A percentile compares a stretch with the other conserved stretches of the same genome.
Evolutionary conservation across 352 stramenopile genomes (phyloP).

Genomic region (Albugo candida): DNA sequence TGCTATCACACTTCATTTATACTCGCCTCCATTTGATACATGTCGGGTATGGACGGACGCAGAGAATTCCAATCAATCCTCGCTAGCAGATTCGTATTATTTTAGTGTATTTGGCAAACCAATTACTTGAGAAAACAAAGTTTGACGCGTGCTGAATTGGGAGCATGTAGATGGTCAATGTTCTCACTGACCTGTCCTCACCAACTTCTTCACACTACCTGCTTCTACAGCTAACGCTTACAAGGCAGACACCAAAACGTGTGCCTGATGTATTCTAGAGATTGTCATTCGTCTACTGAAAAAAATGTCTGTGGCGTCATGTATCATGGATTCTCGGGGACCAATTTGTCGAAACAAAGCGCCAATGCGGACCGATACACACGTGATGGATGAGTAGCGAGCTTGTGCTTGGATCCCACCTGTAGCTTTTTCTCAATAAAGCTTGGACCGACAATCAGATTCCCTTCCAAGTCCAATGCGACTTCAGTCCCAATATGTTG

Average conservation of each 20-base stretch:
- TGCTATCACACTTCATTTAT: slow-evolving; percentile 87
- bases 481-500: slow-evolving; percentile 57
- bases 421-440: slow-evolving; percentile 63
- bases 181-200: too few species aligned
- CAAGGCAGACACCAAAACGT: too few species aligned
- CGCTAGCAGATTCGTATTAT: slow-evolving; percentile 55
- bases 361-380: slow-evolving; percentile 41
- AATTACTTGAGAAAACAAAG: neutral
- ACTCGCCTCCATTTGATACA: slow-evolving; percentile 81
- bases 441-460: slow-evolving; percentile 62
- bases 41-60: slow-evolving; percentile 79
- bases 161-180: too few species aligned
- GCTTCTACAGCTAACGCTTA: too few species aligned
- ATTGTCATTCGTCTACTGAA: too few species aligned
- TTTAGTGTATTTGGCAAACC: slow-evolving; percentile 62
- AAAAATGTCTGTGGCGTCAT: too few species aligned
- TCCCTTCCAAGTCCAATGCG: slow-evolving; percentile 41
- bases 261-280: too few species aligned
- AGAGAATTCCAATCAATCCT: slow-evolving; percentile 28
- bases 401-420: slow-evolving; percentile 37
- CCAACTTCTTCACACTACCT: slow-evolving; percentile 16
- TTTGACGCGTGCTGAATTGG: too few species aligned
- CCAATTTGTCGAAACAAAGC: slow-evolving; percentile 39
- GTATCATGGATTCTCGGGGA: too few species aligned
- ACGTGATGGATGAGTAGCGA: slow-evolving; percentile 37